Evolutionary conservation across 2,329 filamentous ascomycete species (phyloP).

Genomic region (Phialocephala subalpina): DNA sequence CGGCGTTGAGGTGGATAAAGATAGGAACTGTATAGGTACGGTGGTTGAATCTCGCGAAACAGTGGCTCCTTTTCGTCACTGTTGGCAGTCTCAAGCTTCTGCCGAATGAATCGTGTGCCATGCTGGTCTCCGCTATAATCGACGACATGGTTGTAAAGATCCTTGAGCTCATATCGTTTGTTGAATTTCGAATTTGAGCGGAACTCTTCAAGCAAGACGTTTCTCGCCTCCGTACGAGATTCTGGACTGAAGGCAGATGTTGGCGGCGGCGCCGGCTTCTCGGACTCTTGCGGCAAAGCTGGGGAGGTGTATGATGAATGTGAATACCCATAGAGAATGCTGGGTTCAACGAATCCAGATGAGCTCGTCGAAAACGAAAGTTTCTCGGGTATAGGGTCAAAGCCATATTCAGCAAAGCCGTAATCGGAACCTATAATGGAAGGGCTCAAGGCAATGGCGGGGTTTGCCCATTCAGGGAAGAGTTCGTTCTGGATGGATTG

Average conservation of each 20-base stretch:
- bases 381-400: not conserved
- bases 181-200: constrained; percentile 76
- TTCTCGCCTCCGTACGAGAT: constrained; percentile 58
- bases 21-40: constrained; percentile 36
- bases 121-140: constrained; percentile 97
- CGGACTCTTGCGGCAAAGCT: constrained; percentile 39
- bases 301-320: constrained; percentile 41
- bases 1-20: constrained; percentile 37
- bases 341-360: not conserved
- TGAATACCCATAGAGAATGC: not conserved
- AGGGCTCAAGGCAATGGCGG: no score
- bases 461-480: no score
- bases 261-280: constrained; percentile 39
- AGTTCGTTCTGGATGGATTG: no score
- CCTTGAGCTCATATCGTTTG: constrained; percentile 81
- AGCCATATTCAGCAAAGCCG: not conserved
- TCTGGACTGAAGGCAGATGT: constrained; percentile 40
- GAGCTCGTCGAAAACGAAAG: not conserved
- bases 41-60: constrained; percentile 84
- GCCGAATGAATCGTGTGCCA: constrained; percentile 93
- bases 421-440: not conserved
- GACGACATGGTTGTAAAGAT: constrained; percentile 87
- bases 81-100: constrained; percentile 89
- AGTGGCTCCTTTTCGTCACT: constrained; percentile 95
- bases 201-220: constrained; percentile 81